Evolutionary conservation across 192 early-diverging fungal species (phyloP).

Genomic region (Rhizophlyctis rosea): DNA sequence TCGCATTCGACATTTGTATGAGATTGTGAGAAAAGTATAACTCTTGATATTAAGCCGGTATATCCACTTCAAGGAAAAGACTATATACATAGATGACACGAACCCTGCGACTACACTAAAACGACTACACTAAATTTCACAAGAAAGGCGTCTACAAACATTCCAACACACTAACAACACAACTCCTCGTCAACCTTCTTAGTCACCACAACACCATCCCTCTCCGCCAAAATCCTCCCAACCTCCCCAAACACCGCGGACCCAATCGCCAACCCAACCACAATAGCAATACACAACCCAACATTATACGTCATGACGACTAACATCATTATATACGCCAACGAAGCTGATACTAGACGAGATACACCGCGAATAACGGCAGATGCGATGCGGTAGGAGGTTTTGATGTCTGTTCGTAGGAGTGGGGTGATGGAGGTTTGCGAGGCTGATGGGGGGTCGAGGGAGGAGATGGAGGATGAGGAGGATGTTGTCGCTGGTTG

Average conservation of each 20-base stretch:
- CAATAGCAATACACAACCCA: constrained; percentile 55
- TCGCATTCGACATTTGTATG: too few relatives aligned
- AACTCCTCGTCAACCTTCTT: constrained; percentile 11
- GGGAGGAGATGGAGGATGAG: too few relatives aligned
- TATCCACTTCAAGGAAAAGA: too few relatives aligned
- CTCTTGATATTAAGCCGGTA: too few relatives aligned
- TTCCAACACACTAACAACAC: constrained; percentile 17
- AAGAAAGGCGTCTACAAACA: too few relatives aligned
- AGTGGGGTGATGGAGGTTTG: constrained; percentile 1
- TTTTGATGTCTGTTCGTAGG: too few relatives aligned
- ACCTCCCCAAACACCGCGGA: constrained; percentile 43
- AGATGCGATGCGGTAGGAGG: constrained; percentile 13
- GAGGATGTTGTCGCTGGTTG: too few relatives aligned
- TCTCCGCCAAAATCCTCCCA: background rate
- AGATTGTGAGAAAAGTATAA: too few relatives aligned
- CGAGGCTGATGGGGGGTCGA: too few relatives aligned
- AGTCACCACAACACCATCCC: background rate
- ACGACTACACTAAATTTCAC: too few relatives aligned
- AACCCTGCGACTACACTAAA: too few relatives aligned
- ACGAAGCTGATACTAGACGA: constrained; percentile 41
- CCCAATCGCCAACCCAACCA: constrained; percentile 51
- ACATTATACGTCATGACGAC: constrained; percentile 67
- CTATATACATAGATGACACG: too few relatives aligned
- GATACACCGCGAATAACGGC: constrained; percentile 36
- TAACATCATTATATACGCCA: constrained; percentile 57